These are phyloP conservation scores for Neopestalotiopsis sp. DNA, from an alignment of 2,329 filamentous ascomycete genomes.

Conservation along the genomic window DNA sequence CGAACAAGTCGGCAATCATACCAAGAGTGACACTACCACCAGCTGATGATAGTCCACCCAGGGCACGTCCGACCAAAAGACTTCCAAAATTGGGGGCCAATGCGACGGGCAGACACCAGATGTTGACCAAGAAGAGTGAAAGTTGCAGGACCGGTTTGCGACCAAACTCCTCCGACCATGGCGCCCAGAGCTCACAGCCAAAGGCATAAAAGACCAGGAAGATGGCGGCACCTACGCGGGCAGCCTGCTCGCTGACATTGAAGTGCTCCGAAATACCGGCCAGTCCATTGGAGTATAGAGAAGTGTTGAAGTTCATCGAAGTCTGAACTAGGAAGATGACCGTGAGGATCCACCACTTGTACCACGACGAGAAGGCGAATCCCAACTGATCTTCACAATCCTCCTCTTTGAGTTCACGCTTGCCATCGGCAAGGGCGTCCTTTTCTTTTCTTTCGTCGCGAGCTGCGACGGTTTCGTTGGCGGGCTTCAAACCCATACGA, in stretches of 20 bases:
- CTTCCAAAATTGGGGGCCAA: constrained; percentile 75
- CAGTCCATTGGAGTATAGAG: constrained; percentile 73
- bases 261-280: constrained; percentile 71
- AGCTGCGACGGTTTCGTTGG: constrained; percentile 15
- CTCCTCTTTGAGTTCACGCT: constrained; percentile 35
- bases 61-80: constrained; percentile 71
- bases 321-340: constrained; percentile 76
- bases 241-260: constrained; percentile 68
- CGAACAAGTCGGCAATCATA: constrained; percentile 78
- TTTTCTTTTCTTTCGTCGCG: constrained; percentile 14
- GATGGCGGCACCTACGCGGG: constrained; percentile 75
- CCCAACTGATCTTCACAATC: constrained; percentile 72
- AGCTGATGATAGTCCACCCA: constrained; percentile 73
- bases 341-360: constrained; percentile 76
- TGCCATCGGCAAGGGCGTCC: constrained; percentile 21
- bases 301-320: constrained; percentile 82
- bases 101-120: constrained; percentile 76
- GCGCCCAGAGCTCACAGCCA: constrained; percentile 87
- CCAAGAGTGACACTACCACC: constrained; percentile 76
- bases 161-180: constrained; percentile 84
- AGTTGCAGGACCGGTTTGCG: constrained; percentile 77
- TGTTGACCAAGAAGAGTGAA: constrained; percentile 76
- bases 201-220: constrained; percentile 84
- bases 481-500: constrained; percentile 7
- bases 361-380: constrained; percentile 62